phyloP scores from a whole-genome alignment of 2,329 filamentous ascomycete species.

The Xylariaceae sp. region DNA sequence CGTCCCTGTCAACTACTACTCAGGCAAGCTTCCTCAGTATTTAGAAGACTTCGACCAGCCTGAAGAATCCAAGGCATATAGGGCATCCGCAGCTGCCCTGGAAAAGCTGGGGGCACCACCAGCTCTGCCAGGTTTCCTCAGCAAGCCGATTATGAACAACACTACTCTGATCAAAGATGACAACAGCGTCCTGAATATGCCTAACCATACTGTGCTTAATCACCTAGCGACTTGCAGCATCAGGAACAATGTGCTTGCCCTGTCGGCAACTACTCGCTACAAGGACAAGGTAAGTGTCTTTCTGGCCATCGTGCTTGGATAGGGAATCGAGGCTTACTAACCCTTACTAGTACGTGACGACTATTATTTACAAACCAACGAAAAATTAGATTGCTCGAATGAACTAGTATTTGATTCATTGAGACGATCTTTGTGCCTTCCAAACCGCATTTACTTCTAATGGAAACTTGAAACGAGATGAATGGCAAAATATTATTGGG shows the following conservation, averaged over 20 bases:
- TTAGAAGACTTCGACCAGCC: conserved; percentile 81
- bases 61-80: conserved; percentile 71
- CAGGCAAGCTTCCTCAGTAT: conserved; percentile 74
- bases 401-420: conserved; percentile 3
- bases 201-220: conserved; percentile 94
- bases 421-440: not conserved
- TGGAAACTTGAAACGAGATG: not conserved
- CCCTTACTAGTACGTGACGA: conserved; percentile 77
- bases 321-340: conserved; percentile 3
- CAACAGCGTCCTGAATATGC: conserved; percentile 93
- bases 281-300: conserved; percentile 71
- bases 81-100: conserved; percentile 69
- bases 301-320: not conserved
- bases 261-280: conserved; percentile 95
- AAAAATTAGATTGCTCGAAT: conserved; percentile 39
- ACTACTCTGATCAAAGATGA: conserved; percentile 93
- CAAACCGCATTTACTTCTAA: not conserved
- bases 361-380: conserved; percentile 96
- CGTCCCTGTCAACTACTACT: conserved; percentile 58
- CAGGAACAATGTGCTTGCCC: conserved; percentile 91
- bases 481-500: not conserved
- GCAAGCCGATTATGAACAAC: conserved; percentile 91
- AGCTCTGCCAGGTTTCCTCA: conserved; percentile 81
- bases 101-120: conserved; percentile 80
- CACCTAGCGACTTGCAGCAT: conserved; percentile 97